Evolutionary conservation across 257 asterid genomes (phyloP), one percentile per base, ranked within the genome.

Genomic region (Apocynum venetum): DNA sequence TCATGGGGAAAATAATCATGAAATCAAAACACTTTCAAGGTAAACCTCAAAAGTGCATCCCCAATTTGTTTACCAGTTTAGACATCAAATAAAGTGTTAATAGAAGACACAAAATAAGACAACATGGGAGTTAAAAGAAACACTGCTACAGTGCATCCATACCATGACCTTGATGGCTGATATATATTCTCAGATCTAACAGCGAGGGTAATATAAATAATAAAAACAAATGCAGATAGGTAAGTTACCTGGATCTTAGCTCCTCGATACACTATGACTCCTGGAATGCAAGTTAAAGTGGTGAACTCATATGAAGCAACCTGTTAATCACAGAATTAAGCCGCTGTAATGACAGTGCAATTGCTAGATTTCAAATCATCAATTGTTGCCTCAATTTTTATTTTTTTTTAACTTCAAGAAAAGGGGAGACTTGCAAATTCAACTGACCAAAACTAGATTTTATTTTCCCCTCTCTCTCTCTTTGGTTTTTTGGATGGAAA

Each of bases 291-390:
- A 82, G 99, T 96, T 81, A 96, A 86, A 78, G 99, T 96, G 35
- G 99, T 96, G 81, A 96, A 96, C 73, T 96, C 99, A 63, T 96
- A 96, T 44, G 99, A 96, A 78, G 99, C 98, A 83, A 96, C 99
- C 99, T 96, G 92, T 77, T 85, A 72, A 72, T 84, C 80, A 77
- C 77, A 66, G 59, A 76, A 76, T 13, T 8, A 47, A 44, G 60
- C 17, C 41, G 25, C 38, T 59, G 64, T 72, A 38, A 70, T 52
- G 36, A 40, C 25, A 31, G 47, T 69, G 48, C 75, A 65, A n/a
- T 8, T 41, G 7, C 47, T 46, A 49, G 14, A 65, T 76, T 65
- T 57, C 51, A 25, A 12, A 53, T 15, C 64, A 36, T 19, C 12
- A 49, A 25, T 25, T 25, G 17, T 9, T 8, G n/a, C 63, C 31